Base-by-base conservation (phyloP, 2,329 filamentous ascomycete species). In the Pseudogymnoascus destructans region DNA sequence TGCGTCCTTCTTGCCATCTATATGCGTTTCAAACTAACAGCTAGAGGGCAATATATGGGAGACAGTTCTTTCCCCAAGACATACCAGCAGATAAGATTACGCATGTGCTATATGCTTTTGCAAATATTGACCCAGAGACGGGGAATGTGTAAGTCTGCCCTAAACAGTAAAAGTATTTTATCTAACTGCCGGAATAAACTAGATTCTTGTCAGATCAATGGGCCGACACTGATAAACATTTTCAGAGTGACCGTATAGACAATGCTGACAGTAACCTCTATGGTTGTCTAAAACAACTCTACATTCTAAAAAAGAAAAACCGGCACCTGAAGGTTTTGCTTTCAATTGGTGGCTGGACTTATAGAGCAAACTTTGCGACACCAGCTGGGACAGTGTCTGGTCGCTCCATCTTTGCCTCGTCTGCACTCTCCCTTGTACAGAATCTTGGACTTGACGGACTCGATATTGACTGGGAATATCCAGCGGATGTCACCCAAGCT, bases 301-400 rank as follows among this genome's bases (percentile, higher is more conserved):
- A 79, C 67, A 72, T 86, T 5, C 74, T 88, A 36, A 95, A 95
- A 73, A 82, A 89, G 69, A 71, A 76, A 61, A 83, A 93, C 70
- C 82, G 88, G 10, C 80, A 88, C 52, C 70, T 95, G 57, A 95
- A 95, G 68, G 77, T 86, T 1, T 75, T 95, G 19, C 77, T 95
- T 3, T 87, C 82, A 54, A 89, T 95, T 63, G 90, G 90, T 52
- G 89, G 90, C 27, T 95, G 86, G 86, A 90, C 87, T 0, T 93
- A 89, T 72, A 88, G 85, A 1, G 73, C 77, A 63, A 87, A 88
- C 69, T 91, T 95, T 68, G 76, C 85, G 0, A 73, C 74, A 0
- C 82, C 84, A 0, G 81, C 83, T 5, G 80, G 80, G 59, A 85
- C 82, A 0, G 75, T 77, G 0, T 70, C 74, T 2, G 81, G 21